phyloP scores from a whole-genome alignment of 2,329 filamentous ascomycete species.

The Epichloe uncinata region DNA sequence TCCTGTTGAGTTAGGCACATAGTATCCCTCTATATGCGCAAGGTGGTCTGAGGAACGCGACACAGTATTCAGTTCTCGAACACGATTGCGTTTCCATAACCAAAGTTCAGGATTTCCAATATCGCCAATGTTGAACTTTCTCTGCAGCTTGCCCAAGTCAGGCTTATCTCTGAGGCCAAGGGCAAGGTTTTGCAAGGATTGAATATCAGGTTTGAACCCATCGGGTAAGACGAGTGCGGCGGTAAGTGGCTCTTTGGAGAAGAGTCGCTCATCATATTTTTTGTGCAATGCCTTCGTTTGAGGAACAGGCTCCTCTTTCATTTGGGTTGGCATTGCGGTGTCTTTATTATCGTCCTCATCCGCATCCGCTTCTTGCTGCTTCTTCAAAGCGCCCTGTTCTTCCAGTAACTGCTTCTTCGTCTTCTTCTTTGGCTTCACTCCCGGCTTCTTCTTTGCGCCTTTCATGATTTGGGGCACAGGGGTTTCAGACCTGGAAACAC shows the following conservation, averaged over 20 bases:
- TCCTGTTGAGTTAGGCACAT: conserved; percentile 75
- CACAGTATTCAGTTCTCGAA: conserved; percentile 39
- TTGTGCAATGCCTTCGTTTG: conserved; percentile 34
- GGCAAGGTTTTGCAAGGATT: conserved; percentile 29
- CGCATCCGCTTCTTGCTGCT: conserved; percentile 36
- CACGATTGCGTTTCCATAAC: conserved; percentile 43
- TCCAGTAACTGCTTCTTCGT: conserved; percentile 66
- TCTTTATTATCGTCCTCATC: conserved; percentile 27
- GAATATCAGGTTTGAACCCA: conserved; percentile 31
- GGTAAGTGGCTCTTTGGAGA: conserved; percentile 32
- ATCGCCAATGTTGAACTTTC: conserved; percentile 30
- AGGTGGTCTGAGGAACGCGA: conserved; percentile 17
- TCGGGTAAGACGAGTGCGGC: conserved; percentile 32
- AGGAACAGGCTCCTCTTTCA: conserved; percentile 11
- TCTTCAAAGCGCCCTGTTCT: conserved; percentile 48
- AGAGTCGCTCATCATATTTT: conserved; percentile 31
- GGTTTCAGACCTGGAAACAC: conserved; percentile 32
- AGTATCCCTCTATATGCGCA: conserved; percentile 48
- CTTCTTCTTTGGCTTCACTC: conserved; percentile 53
- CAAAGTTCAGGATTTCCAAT: conserved; percentile 40
- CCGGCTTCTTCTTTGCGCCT: conserved; percentile 39
- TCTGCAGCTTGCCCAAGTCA: conserved; percentile 34
- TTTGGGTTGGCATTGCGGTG: conserved; percentile 19
- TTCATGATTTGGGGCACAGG: conserved; percentile 30
- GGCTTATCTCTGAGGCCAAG: conserved; percentile 34